A percentile compares a stretch with the other conserved stretches of the same genome.
Evolutionary conservation across 2,329 filamentous ascomycete genomes (phyloP).

Genomic region (Claviceps monticola): DNA sequence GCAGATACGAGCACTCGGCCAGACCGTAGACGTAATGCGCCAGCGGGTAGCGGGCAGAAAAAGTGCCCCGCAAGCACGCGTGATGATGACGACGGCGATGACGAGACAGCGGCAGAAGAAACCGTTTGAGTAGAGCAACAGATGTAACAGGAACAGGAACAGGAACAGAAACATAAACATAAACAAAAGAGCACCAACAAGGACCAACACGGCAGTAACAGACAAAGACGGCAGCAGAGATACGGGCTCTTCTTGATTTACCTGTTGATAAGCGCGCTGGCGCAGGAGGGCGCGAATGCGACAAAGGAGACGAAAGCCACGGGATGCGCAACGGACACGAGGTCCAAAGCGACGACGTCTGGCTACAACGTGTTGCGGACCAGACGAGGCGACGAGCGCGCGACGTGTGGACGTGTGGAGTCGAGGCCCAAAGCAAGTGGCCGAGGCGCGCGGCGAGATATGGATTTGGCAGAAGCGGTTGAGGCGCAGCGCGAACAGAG

Average conservation of each 20-base stretch:
- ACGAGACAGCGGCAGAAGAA: background rate
- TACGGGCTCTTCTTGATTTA: conserved; percentile 1
- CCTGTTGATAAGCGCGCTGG: conserved; percentile 3
- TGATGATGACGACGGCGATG: background rate
- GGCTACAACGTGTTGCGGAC: background rate
- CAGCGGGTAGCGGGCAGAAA: background rate
- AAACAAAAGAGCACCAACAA: background rate
- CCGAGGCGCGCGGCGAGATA: conserved; percentile 3
- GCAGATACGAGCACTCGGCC: background rate
- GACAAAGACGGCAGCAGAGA: background rate
- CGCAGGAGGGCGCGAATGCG: conserved; percentile 9
- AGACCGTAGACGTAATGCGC: background rate
- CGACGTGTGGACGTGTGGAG: conserved; percentile 6
- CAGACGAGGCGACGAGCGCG: conserved; percentile 4
- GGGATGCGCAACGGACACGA: conserved; percentile 4
- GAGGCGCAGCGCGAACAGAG: background rate
- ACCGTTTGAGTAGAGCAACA: background rate
- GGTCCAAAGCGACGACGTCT: background rate
- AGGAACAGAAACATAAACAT: background rate
- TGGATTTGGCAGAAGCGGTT: background rate
- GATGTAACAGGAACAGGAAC: background rate
- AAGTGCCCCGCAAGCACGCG: conserved; percentile 5
- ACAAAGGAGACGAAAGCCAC: conserved; percentile 4
- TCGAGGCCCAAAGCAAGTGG: background rate
- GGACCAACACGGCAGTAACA: background rate